phyloP scores from a whole-genome alignment of 2,329 filamentous ascomycete genomes.

The Verticillium zaregamsianum region DNA sequence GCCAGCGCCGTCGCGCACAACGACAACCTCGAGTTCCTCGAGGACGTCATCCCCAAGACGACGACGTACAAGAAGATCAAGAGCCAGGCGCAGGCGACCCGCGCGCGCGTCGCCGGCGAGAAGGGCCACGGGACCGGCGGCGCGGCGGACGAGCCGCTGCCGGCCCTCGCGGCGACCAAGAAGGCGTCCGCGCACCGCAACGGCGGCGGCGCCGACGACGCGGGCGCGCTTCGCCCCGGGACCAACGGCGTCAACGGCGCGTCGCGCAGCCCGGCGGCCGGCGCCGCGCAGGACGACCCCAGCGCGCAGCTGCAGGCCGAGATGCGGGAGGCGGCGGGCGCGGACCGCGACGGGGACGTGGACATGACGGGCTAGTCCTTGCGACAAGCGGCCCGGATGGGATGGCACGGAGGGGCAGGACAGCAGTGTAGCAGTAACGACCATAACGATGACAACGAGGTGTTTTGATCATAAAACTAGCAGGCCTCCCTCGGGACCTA shows the following conservation, averaged over 20 bases:
- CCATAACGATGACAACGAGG: not conserved
- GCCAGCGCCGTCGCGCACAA: slow-evolving; percentile 81
- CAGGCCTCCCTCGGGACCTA: not conserved
- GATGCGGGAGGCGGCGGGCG: slow-evolving; percentile 40
- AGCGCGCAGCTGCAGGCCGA: slow-evolving; percentile 52
- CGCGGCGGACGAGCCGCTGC: slow-evolving; percentile 19
- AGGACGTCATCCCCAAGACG: slow-evolving; percentile 86
- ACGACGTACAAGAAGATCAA: slow-evolving; percentile 77
- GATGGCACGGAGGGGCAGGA: not conserved
- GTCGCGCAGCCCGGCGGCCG: not conserved
- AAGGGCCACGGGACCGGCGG: slow-evolving; percentile 18
- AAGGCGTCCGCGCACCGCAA: slow-evolving; percentile 18
- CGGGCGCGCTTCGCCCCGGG: not conserved
- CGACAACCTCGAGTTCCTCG: slow-evolving; percentile 92
- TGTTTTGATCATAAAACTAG: not conserved
- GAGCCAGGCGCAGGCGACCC: slow-evolving; percentile 49
- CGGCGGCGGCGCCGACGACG: not conserved
- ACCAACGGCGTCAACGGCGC: slow-evolving; percentile 11
- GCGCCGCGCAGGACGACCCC: slow-evolving; percentile 32
- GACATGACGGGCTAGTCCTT: slow-evolving; percentile 51
- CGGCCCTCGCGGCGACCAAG: slow-evolving; percentile 17
- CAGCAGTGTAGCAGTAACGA: not conserved
- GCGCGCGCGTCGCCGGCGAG: slow-evolving; percentile 43
- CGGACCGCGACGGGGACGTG: slow-evolving; percentile 46
- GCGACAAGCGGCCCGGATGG: not conserved